Percentiles rank a stretch among this genome's conserved stretches.
These are phyloP conservation scores for Solanum virginianum DNA, from an alignment of 257 asterid species.

Conservation along the genomic window DNA sequence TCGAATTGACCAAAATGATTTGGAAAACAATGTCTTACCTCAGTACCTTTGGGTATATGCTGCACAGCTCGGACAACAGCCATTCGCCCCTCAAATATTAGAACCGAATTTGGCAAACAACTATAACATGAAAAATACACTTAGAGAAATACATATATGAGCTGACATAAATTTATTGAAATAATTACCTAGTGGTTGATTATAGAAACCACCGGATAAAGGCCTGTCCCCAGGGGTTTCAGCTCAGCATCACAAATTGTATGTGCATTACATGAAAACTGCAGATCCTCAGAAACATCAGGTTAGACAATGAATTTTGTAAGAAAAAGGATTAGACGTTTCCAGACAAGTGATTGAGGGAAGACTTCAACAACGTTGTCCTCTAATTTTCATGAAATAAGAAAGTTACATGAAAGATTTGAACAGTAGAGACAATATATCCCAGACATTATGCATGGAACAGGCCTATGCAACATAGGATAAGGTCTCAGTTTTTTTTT, in stretches of 20 bases:
- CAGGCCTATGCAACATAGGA: not conserved
- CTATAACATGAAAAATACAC: slow-evolving; percentile 27
- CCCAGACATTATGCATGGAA: not conserved
- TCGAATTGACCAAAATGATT: not conserved
- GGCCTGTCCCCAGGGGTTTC: slow-evolving; percentile 88
- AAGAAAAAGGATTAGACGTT: not conserved
- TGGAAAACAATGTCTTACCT: slow-evolving; percentile 43
- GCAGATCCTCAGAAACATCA: not conserved
- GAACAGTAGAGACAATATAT: not conserved
- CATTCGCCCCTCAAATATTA: slow-evolving; percentile 65
- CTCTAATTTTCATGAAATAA: not conserved
- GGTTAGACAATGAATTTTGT: not conserved
- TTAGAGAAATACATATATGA: slow-evolving; percentile 15
- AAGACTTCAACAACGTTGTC: not conserved
- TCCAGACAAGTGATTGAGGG: not conserved
- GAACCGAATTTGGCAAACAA: slow-evolving; percentile 78
- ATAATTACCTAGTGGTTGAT: slow-evolving; percentile 84
- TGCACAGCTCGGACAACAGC: slow-evolving; percentile 78
- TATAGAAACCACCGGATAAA: slow-evolving; percentile 73
- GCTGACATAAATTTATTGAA: not conserved
- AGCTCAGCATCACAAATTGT: slow-evolving; percentile 83
- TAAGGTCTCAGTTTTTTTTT: not conserved
- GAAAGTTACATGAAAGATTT: not conserved
- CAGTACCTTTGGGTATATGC: slow-evolving; percentile 66
- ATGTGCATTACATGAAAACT: slow-evolving; percentile 99